These are phyloP conservation scores for Cinnamomum chago DNA, from an alignment of 164 flowering plant genomes.

Conservation along the genomic window DNA sequence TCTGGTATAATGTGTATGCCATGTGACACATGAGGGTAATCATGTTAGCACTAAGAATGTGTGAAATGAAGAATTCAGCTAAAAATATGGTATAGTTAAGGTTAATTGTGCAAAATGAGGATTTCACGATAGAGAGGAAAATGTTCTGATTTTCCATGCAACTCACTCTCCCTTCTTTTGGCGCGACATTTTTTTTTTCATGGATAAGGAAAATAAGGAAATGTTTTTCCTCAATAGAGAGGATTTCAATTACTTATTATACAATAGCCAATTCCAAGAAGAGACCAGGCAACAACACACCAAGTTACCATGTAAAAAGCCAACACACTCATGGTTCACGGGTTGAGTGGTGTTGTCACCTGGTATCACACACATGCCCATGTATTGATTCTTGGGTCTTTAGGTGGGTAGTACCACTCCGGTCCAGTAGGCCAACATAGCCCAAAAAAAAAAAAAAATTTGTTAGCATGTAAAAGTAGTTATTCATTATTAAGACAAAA, in stretches of 20 bases:
- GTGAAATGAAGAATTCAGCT: no score
- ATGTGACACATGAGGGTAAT: no score
- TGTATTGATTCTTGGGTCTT: not conserved
- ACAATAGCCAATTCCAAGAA: no score
- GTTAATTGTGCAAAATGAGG: no score
- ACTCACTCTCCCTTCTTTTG: not conserved
- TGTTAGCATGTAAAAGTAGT: not conserved
- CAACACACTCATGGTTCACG: not conserved
- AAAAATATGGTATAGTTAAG: no score
- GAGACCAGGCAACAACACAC: no score
- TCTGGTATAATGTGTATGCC: no score
- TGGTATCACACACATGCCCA: not conserved
- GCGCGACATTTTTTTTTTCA: not conserved
- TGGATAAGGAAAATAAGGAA: not conserved
- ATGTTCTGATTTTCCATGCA: no score
- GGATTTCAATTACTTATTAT: no score
- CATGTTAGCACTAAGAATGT: no score
- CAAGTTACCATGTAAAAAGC: no score
- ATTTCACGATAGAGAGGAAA: not conserved
- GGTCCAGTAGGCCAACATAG: not conserved
- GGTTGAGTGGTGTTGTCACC: not conserved
- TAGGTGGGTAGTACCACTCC: not conserved
- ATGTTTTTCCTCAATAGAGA: not conserved
- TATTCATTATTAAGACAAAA: not conserved
- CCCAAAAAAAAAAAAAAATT: not conserved